These are phyloP conservation scores for Pyrenochaeta sp. DNA, from an alignment of 2,329 filamentous ascomycete species.

Conservation along the genomic window DNA sequence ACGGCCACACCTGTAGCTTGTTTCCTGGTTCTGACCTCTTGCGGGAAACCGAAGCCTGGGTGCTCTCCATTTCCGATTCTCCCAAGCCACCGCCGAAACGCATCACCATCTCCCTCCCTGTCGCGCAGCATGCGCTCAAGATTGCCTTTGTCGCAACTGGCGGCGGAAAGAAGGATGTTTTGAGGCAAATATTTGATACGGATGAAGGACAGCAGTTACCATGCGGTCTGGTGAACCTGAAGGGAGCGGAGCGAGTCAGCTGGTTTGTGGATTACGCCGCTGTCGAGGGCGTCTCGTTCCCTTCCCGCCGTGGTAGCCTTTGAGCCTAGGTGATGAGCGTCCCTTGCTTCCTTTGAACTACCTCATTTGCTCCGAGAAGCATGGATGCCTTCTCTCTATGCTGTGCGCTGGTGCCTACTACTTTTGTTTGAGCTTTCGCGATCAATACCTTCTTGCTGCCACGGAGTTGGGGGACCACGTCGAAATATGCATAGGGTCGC, in stretches of 20 bases:
- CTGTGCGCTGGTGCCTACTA: conserved; percentile 10
- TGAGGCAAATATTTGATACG: conserved; percentile 89
- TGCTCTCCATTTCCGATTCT: conserved; percentile 88
- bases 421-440: conserved; percentile 37
- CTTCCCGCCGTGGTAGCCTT: conserved; percentile 72
- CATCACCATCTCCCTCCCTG: conserved; percentile 91
- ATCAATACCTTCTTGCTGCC: conserved; percentile 24
- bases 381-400: conserved; percentile 11
- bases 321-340: conserved; percentile 40
- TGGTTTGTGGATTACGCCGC: conserved; percentile 95
- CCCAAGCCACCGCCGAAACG: conserved; percentile 92
- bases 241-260: conserved; percentile 83
- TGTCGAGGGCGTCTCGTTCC: conserved; percentile 84
- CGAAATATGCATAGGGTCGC: conserved; percentile 33
- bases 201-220: conserved; percentile 78
- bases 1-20: conserved; percentile 95
- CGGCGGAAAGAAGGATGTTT: conserved; percentile 84
- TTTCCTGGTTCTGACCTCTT: conserved; percentile 91
- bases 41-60: conserved; percentile 88
- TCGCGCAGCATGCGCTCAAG: conserved; percentile 84
- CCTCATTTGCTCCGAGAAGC: conserved; percentile 5
- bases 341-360: not conserved
- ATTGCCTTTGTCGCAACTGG: conserved; percentile 94
- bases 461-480: conserved; percentile 19
- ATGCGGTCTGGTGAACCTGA: conserved; percentile 86